Evolutionary conservation across 495 filamentous ascomycete genomes (phyloP), one percentile per base, ranked within the genome.

Genomic region (Cenococcum geophilum): DNA sequence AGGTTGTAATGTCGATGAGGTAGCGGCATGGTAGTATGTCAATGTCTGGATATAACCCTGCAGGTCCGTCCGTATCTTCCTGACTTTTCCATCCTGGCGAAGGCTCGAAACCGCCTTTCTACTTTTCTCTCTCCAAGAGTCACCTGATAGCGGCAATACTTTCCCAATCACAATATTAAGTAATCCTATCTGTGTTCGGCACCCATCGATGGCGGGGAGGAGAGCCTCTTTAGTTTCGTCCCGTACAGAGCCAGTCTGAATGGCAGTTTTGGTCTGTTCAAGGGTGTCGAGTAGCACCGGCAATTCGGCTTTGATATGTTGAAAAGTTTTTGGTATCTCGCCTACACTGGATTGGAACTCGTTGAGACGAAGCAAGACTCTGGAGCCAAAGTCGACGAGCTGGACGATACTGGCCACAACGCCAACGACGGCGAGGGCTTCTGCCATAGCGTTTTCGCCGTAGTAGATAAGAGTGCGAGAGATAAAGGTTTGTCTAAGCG

Each of bases 351-450:
- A 59, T 11, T 62, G 58, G 55, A 67, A 70, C 43, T 76, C 72
- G 23, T 75, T 49, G 10, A 76, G 65, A 18, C 74, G 67, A 42
- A 51, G 40, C 16, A 72, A 45, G 14, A 74, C 51, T 32, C 67
- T 76, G 22, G 62, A 58, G 32, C 72, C 72, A 50, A 75, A 76
- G 40, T 71, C 70, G 54, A 73, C 65, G 18, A 77, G 72, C 42
- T 74, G 70, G 43, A 70, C 55, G 43, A 76, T 68, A 35, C 67
- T 66, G 16, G 72, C 64, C 0, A 69, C 64, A 6, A 76, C 54
- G 36, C 70, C 60, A 50, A 75, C 63, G 6, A 66, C 62, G 37
- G 69, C 72, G 40, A 75, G 57, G 5, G 69, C 71, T 63, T 75
- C 74, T 12, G 68, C 73, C 74, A 76, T 74, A 5, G 52, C 14